These are phyloP conservation scores for Debaryomyces psychrophilus DNA, from an alignment of 1,139 yeast genomes.

Conservation along the genomic window DNA sequence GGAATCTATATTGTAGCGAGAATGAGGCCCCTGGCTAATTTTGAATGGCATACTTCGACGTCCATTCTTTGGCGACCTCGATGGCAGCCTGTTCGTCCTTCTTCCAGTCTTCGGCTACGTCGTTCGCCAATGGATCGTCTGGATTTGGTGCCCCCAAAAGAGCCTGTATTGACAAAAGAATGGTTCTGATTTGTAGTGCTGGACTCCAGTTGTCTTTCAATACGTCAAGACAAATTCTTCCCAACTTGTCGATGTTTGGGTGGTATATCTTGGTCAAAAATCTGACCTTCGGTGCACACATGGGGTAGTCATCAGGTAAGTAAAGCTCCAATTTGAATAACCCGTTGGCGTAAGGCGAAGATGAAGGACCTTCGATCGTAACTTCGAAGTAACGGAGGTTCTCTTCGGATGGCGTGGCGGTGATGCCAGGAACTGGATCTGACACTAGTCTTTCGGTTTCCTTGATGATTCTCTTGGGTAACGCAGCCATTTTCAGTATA, in stretches of 20 bases:
- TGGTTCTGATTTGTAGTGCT: constrained; percentile 94
- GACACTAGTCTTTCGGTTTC: constrained; percentile 91
- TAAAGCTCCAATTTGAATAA: constrained; percentile 74
- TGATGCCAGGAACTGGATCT: constrained; percentile 96
- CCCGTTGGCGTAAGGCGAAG: constrained; percentile 83
- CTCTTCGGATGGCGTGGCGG: constrained; percentile 91
- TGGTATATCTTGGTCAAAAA: constrained; percentile 93
- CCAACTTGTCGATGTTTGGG: constrained; percentile 93
- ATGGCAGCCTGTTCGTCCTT: constrained; percentile 80
- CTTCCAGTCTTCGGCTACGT: constrained; percentile 97
- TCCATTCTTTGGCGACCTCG: constrained; percentile 87
- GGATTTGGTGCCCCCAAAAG: constrained; percentile 95
- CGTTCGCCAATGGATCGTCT: constrained; percentile 97
- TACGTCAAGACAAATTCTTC: constrained; percentile 93
- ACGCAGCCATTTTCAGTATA: constrained; percentile 50
- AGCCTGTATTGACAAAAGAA: constrained; percentile 89
- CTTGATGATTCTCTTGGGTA: constrained; percentile 89
- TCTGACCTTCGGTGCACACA: constrained; percentile 93
- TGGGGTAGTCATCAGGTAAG: constrained; percentile 87
- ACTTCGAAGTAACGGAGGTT: constrained; percentile 86
- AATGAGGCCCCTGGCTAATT: background rate
- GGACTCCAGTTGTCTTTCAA: constrained; percentile 96
- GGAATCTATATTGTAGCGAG: background rate
- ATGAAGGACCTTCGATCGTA: constrained; percentile 85
- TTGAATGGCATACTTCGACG: constrained; percentile 59